Percentiles rank a stretch among this genome's conserved stretches.
These are phyloP conservation scores for Buddleja alternifolia DNA, from an alignment of 257 asterid genomes.

Conservation along the genomic window DNA sequence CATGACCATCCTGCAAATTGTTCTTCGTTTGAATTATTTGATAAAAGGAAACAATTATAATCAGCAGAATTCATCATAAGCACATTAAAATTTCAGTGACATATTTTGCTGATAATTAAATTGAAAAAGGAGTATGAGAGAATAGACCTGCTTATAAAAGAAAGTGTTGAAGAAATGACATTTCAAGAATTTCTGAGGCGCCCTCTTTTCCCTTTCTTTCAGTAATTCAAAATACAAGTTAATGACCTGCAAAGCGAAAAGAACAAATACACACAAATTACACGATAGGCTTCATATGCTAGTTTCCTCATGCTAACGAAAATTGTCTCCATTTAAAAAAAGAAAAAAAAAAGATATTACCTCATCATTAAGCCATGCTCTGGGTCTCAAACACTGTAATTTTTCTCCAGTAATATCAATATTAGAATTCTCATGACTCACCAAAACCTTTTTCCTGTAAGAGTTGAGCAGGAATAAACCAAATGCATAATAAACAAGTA, in stretches of 20 bases:
- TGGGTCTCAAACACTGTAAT: conserved; percentile 58
- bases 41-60: no score
- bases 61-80: background rate
- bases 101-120: background rate
- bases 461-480: conserved; percentile 4
- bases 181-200: conserved; percentile 58
- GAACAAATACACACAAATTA: background rate
- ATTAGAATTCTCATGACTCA: conserved; percentile 48
- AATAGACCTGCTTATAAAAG: conserved; percentile 61
- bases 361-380: conserved; percentile 71
- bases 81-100: background rate
- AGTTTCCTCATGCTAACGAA: background rate
- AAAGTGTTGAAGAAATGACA: conserved; percentile 73
- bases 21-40: no score
- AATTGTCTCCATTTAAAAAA: background rate
- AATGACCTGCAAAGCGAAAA: conserved; percentile 51
- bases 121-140: background rate
- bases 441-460: conserved; percentile 52
- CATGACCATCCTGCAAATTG: background rate
- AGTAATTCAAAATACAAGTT: conserved; percentile 61
- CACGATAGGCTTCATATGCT: background rate
- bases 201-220: conserved; percentile 69
- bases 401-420: conserved; percentile 58
- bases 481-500: conserved; percentile 3
- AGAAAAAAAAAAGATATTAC: conserved; percentile 22